Percentiles rank a stretch among this genome's conserved stretches.
Conservation (phyloP, 2,329 filamentous ascomycete species). For the Aspergillus persii region DNA sequence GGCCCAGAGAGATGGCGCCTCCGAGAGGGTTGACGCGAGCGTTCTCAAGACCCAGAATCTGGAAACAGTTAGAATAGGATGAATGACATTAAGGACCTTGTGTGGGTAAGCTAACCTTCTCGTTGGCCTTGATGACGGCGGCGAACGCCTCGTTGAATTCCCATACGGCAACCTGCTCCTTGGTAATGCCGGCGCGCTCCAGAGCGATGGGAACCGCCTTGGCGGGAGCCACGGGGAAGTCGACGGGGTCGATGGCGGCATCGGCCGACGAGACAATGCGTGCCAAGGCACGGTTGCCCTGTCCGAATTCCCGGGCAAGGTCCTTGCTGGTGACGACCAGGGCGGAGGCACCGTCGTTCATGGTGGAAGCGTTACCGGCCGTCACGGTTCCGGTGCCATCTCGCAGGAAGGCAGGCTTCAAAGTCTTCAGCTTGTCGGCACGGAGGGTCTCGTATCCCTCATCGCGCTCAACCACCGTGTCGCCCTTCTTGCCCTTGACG, state of each 20-base stretch:
- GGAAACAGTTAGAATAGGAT: slow-evolving; percentile 5
- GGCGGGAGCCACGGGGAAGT: slow-evolving; percentile 90
- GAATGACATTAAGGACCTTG: not conserved
- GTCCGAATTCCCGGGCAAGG: slow-evolving; percentile 75
- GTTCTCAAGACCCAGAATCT: slow-evolving; percentile 76
- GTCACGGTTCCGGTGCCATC: slow-evolving; percentile 88
- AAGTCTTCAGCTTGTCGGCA: slow-evolving; percentile 75
- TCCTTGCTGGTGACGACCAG: slow-evolving; percentile 80
- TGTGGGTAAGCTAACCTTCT: slow-evolving; percentile 60
- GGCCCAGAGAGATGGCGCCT: slow-evolving; percentile 87
- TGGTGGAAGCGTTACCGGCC: slow-evolving; percentile 87
- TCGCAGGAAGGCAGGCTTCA: slow-evolving; percentile 88
- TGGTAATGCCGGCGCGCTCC: slow-evolving; percentile 81
- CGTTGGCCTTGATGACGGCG: slow-evolving; percentile 90
- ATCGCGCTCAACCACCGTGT: slow-evolving; percentile 73
- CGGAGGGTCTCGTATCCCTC: slow-evolving; percentile 89
- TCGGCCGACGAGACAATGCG: slow-evolving; percentile 83
- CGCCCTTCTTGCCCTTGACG: slow-evolving; percentile 79
- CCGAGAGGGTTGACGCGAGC: slow-evolving; percentile 84
- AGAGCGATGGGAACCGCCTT: slow-evolving; percentile 90
- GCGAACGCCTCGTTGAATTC: slow-evolving; percentile 99
- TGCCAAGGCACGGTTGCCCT: slow-evolving; percentile 77
- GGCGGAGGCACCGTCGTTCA: slow-evolving; percentile 93
- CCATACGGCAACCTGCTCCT: slow-evolving; percentile 90
- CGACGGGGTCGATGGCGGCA: slow-evolving; percentile 83